Evolutionary conservation across 495 filamentous ascomycete genomes (phyloP).

Genomic region (Symbiotaphrina buchneri): DNA sequence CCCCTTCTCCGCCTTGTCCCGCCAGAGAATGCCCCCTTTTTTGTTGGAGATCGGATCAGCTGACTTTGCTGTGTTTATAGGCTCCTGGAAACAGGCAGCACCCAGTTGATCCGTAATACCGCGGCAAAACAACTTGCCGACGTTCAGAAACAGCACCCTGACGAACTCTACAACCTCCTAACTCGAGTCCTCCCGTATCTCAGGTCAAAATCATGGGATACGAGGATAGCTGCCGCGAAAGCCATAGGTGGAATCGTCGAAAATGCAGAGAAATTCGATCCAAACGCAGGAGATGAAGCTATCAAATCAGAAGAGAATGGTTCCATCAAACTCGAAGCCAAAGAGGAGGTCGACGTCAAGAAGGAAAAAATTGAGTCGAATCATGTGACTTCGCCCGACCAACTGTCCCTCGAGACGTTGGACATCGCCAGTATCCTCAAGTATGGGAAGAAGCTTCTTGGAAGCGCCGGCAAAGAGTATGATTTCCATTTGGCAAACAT

Average conservation of each 20-base stretch:
- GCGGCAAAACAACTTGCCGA: constrained; percentile 91
- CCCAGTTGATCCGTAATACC: constrained; percentile 80
- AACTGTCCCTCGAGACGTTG: constrained; percentile 48
- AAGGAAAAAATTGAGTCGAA: constrained; percentile 13
- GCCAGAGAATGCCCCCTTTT: neutral
- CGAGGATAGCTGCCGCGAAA: constrained; percentile 70
- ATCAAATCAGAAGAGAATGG: constrained; percentile 6
- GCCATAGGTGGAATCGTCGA: constrained; percentile 83
- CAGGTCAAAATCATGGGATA: constrained; percentile 87
- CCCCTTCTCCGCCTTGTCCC: neutral
- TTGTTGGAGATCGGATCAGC: neutral
- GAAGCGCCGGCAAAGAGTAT: constrained; percentile 63
- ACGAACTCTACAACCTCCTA: constrained; percentile 92
- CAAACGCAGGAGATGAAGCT: constrained; percentile 42
- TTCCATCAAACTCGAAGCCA: neutral
- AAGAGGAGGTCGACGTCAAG: constrained; percentile 8
- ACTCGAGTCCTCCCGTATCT: constrained; percentile 88
- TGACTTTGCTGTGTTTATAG: constrained; percentile 24
- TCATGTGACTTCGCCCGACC: constrained; percentile 20
- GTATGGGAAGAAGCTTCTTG: constrained; percentile 59
- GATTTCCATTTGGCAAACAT: constrained; percentile 61
- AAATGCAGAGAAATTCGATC: constrained; percentile 72
- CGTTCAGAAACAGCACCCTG: constrained; percentile 91
- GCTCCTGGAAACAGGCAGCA: constrained; percentile 89
- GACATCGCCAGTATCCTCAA: constrained; percentile 61